phyloP scores from a whole-genome alignment of 78 protist species.

The Polysphondylium violaceum region DNA sequence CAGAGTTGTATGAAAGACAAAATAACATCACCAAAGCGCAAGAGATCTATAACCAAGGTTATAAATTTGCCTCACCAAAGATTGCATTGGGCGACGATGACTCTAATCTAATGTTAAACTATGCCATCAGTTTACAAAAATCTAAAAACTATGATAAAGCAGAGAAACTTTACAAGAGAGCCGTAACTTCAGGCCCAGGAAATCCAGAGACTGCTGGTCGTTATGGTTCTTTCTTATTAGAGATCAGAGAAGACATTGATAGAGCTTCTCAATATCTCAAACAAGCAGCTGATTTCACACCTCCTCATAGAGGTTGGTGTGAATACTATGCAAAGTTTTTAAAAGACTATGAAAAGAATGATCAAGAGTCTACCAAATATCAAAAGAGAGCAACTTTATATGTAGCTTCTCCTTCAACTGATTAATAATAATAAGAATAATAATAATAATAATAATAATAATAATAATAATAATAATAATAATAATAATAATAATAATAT shows the following conservation, averaged over 20 bases:
- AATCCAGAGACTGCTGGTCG: conserved; percentile 22
- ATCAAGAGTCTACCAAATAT: conserved; percentile 9
- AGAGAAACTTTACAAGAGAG: conserved; percentile 39
- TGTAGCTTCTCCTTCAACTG: too few relatives aligned
- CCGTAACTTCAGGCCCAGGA: conserved; percentile 33
- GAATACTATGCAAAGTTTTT: conserved; percentile 18
- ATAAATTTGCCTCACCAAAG: conserved; percentile 59
- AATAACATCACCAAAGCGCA: conserved; percentile 35
- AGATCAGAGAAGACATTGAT: conserved; percentile 9
- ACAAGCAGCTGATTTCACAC: conserved; percentile 43
- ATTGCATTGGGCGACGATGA: conserved; percentile 58
- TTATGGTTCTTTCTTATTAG: conserved; percentile 39
- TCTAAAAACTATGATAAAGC: conserved; percentile 38
- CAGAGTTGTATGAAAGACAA: conserved; percentile 26
- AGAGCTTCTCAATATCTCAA: conserved; percentile 25
- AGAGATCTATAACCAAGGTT: conserved; percentile 46
- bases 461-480: neutral
- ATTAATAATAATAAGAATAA: neutral
- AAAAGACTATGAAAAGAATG: conserved; percentile 13
- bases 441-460: neutral
- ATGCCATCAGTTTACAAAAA: conserved; percentile 39
- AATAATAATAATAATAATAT: neutral
- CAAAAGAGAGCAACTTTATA: conserved; percentile 28
- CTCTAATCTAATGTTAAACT: conserved; percentile 29
- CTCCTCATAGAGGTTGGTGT: conserved; percentile 27